phyloP scores from a whole-genome alignment of 768 basidiomycete species.

The Xanthoconium stramineum region DNA sequence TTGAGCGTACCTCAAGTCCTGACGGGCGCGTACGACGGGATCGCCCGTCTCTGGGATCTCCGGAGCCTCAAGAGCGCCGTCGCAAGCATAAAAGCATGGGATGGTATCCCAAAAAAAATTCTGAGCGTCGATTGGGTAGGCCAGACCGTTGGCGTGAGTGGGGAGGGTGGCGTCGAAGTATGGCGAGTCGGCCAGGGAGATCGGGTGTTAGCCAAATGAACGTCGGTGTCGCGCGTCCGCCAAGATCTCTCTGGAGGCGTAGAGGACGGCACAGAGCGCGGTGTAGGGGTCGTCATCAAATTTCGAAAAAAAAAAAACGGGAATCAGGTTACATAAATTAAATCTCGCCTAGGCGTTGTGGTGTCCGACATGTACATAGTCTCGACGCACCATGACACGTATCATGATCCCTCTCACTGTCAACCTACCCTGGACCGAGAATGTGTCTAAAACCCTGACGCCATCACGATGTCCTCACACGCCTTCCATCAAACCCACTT shows the following conservation, averaged over 20 bases:
- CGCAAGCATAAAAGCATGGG: conserved; percentile 60
- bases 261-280: not conserved
- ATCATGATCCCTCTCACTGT: no score
- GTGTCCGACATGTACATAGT: no score
- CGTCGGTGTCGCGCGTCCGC: no score
- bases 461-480: no score
- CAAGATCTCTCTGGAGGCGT: not conserved
- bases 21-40: conserved; percentile 76
- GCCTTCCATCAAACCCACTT: no score
- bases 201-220: conserved; percentile 7
- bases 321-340: not conserved
- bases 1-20: conserved; percentile 47
- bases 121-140: conserved; percentile 56
- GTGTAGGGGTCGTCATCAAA: not conserved
- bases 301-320: no score
- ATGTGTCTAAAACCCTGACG: no score
- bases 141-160: conserved; percentile 56
- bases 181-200: conserved; percentile 49
- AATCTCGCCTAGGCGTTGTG: no score
- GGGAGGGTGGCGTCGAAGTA: conserved; percentile 62
- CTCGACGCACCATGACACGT: no score
- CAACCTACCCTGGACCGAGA: no score
- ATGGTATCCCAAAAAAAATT: conserved; percentile 49
- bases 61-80: conserved; percentile 65
- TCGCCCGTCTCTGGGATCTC: conserved; percentile 76